phyloP scores from a whole-genome alignment of 352 stramenopile species.

The Globisporangium paroecandrum region DNA sequence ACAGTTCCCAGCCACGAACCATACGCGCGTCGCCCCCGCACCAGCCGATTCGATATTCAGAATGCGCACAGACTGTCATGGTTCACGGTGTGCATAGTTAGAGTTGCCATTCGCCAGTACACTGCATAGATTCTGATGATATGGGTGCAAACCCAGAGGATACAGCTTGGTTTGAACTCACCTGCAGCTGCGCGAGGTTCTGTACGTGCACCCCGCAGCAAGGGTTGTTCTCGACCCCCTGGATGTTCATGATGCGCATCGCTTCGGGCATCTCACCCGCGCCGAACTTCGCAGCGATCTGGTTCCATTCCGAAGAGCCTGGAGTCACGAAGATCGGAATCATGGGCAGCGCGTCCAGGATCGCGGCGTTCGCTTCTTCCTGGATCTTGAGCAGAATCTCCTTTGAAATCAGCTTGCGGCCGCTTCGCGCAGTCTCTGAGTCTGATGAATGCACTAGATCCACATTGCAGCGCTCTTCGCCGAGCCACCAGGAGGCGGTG shows the following conservation, averaged over 20 bases:
- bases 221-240: conserved; percentile 78
- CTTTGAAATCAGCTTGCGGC: conserved; percentile 23
- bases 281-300: conserved; percentile 57
- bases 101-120: too few relatives aligned
- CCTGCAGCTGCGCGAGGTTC: conserved; percentile 55
- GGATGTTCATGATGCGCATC: conserved; percentile 79
- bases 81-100: too few relatives aligned
- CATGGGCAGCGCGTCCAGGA: conserved; percentile 52
- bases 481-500: conserved; percentile 80
- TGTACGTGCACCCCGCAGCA: conserved; percentile 88
- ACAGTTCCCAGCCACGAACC: conserved; percentile 80
- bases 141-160: conserved; percentile 7
- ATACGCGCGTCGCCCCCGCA: conserved; percentile 54
- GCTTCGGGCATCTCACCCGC: conserved; percentile 49
- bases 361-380: conserved; percentile 65
- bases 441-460: conserved; percentile 53
- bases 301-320: conserved; percentile 51
- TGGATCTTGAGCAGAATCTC: conserved; percentile 58
- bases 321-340: conserved; percentile 46
- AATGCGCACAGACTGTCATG: conserved; percentile 50
- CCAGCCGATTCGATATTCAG: conserved; percentile 65
- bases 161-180: background rate
- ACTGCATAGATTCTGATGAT: too few relatives aligned
- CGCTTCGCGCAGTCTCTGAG: conserved; percentile 16
- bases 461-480: conserved; percentile 71